phyloP scores from a whole-genome alignment of 83 land plant species.

The Picea mariana region DNA sequence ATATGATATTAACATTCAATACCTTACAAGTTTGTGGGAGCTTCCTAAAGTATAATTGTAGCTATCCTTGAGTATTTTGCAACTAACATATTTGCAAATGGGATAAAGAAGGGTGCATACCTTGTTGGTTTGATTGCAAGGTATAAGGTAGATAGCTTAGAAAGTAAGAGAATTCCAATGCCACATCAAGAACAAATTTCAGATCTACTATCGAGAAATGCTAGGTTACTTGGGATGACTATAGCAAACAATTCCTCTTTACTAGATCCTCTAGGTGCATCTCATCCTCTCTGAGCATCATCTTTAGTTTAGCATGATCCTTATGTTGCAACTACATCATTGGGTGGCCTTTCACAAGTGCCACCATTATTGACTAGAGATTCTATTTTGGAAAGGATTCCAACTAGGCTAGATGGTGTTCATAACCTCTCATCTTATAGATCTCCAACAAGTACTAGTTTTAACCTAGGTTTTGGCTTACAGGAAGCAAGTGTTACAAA shows the following conservation, averaged over 20 bases:
- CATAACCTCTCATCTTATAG: conserved; percentile 9
- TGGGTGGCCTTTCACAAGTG: neutral
- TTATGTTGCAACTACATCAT: neutral
- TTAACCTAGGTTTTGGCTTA: neutral
- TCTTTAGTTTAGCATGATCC: neutral
- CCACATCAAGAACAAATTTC: neutral
- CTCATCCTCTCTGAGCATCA: neutral
- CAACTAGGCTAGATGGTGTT: conserved; percentile 3
- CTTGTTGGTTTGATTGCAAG: conserved; percentile 24
- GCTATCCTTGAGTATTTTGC: conserved; percentile 29
- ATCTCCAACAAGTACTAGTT: neutral
- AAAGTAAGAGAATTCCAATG: neutral
- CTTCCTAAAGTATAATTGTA: conserved; percentile 33
- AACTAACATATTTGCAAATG: conserved; percentile 12
- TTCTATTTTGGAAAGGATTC: neutral
- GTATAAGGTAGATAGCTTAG: no score
- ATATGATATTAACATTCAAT: conserved; percentile 22
- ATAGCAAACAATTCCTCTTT: conserved; percentile 3
- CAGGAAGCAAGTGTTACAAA: neutral
- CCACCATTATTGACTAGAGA: neutral
- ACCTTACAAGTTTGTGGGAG: conserved; percentile 24
- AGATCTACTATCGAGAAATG: neutral
- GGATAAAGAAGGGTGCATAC: conserved; percentile 25
- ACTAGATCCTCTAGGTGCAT: neutral
- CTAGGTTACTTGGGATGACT: conserved; percentile 2